phyloP scores from a whole-genome alignment of 805 yeast species.

The Ogataea degrootiae region DNA sequence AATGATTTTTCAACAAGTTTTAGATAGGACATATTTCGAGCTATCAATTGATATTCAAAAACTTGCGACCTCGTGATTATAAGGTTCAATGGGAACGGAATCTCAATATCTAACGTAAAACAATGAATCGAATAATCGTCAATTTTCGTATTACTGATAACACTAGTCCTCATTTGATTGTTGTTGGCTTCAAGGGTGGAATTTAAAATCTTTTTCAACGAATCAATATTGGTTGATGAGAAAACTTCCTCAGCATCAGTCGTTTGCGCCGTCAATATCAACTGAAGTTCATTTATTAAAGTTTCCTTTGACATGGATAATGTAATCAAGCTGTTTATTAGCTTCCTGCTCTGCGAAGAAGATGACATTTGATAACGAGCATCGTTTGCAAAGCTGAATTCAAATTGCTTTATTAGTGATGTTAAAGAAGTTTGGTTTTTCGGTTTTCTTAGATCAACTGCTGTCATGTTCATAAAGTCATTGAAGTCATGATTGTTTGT shows the following conservation, averaged over 20 bases:
- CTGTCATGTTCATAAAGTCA: slow-evolving; percentile 46
- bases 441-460: slow-evolving; percentile 46
- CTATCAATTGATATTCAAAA: slow-evolving; percentile 73
- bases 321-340: slow-evolving; percentile 18
- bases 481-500: slow-evolving; percentile 47
- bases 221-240: slow-evolving; percentile 38
- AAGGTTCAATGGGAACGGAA: slow-evolving; percentile 86
- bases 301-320: slow-evolving; percentile 16
- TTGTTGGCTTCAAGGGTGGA: slow-evolving; percentile 33
- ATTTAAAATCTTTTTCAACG: slow-evolving; percentile 40
- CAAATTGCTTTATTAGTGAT: slow-evolving; percentile 30
- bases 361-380: slow-evolving; percentile 4
- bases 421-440: slow-evolving; percentile 23
- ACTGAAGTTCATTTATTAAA: slow-evolving; percentile 33
- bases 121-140: slow-evolving; percentile 44
- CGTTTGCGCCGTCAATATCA: slow-evolving; percentile 49
- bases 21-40: slow-evolving; percentile 63
- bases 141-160: slow-evolving; percentile 28
- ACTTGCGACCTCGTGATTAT: slow-evolving; percentile 66
- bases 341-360: slow-evolving; percentile 19
- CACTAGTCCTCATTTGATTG: slow-evolving; percentile 9
- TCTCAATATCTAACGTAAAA: slow-evolving; percentile 49
- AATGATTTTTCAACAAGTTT: slow-evolving; percentile 56
- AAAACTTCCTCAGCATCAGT: slow-evolving; percentile 51
- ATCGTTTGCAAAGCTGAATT: slow-evolving; percentile 13